These are phyloP conservation scores for Candida tetrigidarum DNA, from an alignment of 1,139 yeast genomes.

Conservation along the genomic window DNA sequence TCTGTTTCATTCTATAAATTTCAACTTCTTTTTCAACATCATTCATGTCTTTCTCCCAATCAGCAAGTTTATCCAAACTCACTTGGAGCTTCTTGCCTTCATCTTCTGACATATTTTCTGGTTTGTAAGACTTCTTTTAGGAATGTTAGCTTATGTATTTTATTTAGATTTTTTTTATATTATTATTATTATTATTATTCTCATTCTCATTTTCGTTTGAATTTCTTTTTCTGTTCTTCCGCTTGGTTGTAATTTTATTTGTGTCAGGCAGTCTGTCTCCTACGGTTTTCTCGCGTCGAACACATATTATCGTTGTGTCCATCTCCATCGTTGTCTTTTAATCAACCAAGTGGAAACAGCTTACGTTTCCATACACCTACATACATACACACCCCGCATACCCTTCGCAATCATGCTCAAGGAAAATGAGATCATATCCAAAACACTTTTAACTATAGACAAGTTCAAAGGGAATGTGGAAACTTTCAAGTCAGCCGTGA, in stretches of 20 bases:
- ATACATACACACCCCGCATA: not conserved
- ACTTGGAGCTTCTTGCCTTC: constrained; percentile 19
- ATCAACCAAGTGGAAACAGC: not conserved
- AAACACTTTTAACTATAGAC: constrained; percentile 42
- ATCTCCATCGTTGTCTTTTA: not conserved
- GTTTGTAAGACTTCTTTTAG: too few relatives aligned
- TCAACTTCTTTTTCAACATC: constrained; percentile 60
- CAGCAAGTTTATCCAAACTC: constrained; percentile 43
- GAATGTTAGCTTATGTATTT: too few relatives aligned
- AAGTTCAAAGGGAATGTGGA: constrained; percentile 39
- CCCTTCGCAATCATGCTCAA: constrained; percentile 30
- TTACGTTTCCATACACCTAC: not conserved
- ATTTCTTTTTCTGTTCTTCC: too few relatives aligned
- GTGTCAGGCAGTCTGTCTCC: too few relatives aligned
- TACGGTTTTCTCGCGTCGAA: not conserved
- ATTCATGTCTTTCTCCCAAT: constrained; percentile 59
- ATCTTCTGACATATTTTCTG: constrained; percentile 10
- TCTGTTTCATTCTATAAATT: constrained; percentile 48
- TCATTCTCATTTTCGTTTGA: not conserved
- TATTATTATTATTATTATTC: too few relatives aligned
- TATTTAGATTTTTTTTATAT: too few relatives aligned
- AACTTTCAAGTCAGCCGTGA: constrained; percentile 34
- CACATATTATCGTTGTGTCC: not conserved
- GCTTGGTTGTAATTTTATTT: too few relatives aligned
- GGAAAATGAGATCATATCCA: constrained; percentile 44